These are phyloP conservation scores for Blastosporella zonata DNA, from an alignment of 1,284 basidiomycete genomes.

Conservation along the genomic window DNA sequence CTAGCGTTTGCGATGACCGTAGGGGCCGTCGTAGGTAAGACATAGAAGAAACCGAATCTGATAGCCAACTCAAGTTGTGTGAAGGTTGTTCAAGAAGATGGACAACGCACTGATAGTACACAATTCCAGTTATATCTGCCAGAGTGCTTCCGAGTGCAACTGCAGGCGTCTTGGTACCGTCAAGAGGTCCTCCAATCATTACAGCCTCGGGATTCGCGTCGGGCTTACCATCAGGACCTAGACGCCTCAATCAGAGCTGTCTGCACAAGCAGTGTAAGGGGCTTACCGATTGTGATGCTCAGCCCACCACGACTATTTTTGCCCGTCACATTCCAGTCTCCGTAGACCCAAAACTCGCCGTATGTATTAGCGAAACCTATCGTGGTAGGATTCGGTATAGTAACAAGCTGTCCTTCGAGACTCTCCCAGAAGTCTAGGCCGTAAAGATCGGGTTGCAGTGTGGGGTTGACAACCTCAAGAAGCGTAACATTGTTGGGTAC, in stretches of 20 bases:
- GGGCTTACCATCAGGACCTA: conserved; percentile 45
- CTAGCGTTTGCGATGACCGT: conserved; percentile 39
- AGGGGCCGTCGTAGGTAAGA: conserved; percentile 56
- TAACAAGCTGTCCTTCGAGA: conserved; percentile 59
- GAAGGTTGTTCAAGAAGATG: not conserved
- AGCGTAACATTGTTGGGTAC: conserved; percentile 53
- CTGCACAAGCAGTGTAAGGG: not conserved
- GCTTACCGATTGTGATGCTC: conserved; percentile 47
- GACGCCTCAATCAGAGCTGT: conserved; percentile 6
- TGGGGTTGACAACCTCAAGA: conserved; percentile 44
- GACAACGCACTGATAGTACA: conserved; percentile 47
- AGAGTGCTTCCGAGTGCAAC: conserved; percentile 47
- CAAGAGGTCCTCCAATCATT: conserved; percentile 52
- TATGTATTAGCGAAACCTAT: conserved; percentile 51
- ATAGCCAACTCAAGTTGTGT: not conserved
- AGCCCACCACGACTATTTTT: conserved; percentile 58
- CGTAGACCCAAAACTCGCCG: conserved; percentile 60
- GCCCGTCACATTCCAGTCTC: conserved; percentile 55
- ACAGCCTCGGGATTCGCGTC: conserved; percentile 58
- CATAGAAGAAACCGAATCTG: conserved; percentile 53
- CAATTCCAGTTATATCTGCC: conserved; percentile 54
- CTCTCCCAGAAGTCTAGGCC: conserved; percentile 68
- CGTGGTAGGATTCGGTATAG: conserved; percentile 46
- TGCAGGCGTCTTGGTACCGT: conserved; percentile 51
- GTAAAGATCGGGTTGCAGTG: conserved; percentile 47